Evolutionary conservation across 805 yeast genomes (phyloP).

Genomic region (Clavispora fructus): DNA sequence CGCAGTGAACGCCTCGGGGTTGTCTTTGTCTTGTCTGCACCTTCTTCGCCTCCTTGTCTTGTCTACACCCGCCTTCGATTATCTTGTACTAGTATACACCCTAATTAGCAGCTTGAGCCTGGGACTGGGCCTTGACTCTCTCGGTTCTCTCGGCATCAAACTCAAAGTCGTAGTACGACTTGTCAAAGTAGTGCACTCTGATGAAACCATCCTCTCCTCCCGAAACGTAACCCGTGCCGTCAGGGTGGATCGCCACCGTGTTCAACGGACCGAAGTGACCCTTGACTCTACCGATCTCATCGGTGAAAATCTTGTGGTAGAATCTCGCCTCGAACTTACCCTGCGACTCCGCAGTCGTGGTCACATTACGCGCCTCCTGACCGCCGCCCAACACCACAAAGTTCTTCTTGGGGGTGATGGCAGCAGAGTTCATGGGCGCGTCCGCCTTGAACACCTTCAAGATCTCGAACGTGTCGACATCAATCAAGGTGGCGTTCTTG

Average conservation of each 20-base stretch:
- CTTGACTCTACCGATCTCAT: slow-evolving; percentile 93
- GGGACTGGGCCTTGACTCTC: slow-evolving; percentile 31
- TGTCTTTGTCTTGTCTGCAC: too few relatives aligned
- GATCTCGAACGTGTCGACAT: slow-evolving; percentile 67
- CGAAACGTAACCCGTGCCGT: slow-evolving; percentile 87
- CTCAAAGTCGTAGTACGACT: slow-evolving; percentile 86
- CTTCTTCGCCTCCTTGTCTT: too few relatives aligned
- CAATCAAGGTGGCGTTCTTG: slow-evolving; percentile 72
- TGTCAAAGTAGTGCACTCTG: slow-evolving; percentile 90
- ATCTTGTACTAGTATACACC: slow-evolving; percentile 1
- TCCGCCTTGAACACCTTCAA: slow-evolving; percentile 78
- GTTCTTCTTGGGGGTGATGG: slow-evolving; percentile 89
- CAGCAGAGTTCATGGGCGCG: slow-evolving; percentile 92
- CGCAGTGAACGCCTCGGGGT: too few relatives aligned
- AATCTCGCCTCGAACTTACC: slow-evolving; percentile 97
- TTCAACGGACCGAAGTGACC: slow-evolving; percentile 99
- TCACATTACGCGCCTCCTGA: slow-evolving; percentile 97
- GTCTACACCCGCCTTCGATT: background rate
- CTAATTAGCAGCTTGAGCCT: slow-evolving; percentile 8
- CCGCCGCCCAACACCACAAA: slow-evolving; percentile 96
- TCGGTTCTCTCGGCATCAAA: slow-evolving; percentile 82
- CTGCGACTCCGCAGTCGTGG: slow-evolving; percentile 89
- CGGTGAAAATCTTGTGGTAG: slow-evolving; percentile 90
- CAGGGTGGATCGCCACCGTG: slow-evolving; percentile 89
- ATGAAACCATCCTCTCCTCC: slow-evolving; percentile 99